These are phyloP conservation scores for Aegle marmelos DNA, from an alignment of 345 rosid genomes.

Conservation along the genomic window DNA sequence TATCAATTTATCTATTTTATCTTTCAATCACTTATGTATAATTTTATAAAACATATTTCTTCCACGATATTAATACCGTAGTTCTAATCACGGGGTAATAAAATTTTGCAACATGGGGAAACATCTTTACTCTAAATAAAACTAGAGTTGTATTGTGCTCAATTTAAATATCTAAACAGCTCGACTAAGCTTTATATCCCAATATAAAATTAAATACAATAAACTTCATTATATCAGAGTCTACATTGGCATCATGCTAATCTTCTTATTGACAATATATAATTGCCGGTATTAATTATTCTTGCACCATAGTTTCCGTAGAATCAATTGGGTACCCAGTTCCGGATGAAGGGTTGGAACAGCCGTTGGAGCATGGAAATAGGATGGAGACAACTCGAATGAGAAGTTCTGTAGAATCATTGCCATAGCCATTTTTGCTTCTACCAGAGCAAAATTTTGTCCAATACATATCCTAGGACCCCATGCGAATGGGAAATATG, in stretches of 20 bases:
- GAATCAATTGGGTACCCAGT: not conserved
- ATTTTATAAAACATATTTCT: no score
- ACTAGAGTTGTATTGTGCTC: not conserved
- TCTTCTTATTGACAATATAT: not conserved
- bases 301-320: not conserved
- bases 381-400: slow-evolving; percentile 26
- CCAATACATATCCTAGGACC: slow-evolving; percentile 58
- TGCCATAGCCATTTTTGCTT: slow-evolving; percentile 49
- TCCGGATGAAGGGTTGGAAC: not conserved
- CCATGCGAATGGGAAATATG: slow-evolving; percentile 40
- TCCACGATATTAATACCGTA: no score
- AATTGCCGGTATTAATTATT: not conserved
- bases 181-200: not conserved
- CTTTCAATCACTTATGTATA: no score
- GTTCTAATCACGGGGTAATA: no score
- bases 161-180: not conserved
- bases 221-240: not conserved
- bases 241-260: not conserved
- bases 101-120: no score
- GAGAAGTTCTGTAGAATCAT: slow-evolving; percentile 38
- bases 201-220: not conserved
- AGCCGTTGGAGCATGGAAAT: not conserved
- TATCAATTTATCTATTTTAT: no score
- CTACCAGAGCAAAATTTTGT: slow-evolving; percentile 42
- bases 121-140: no score